Evolutionary conservation across 805 yeast genomes (phyloP), one percentile per base, ranked within the genome.

Genomic region (Huiozyma naganishii): DNA sequence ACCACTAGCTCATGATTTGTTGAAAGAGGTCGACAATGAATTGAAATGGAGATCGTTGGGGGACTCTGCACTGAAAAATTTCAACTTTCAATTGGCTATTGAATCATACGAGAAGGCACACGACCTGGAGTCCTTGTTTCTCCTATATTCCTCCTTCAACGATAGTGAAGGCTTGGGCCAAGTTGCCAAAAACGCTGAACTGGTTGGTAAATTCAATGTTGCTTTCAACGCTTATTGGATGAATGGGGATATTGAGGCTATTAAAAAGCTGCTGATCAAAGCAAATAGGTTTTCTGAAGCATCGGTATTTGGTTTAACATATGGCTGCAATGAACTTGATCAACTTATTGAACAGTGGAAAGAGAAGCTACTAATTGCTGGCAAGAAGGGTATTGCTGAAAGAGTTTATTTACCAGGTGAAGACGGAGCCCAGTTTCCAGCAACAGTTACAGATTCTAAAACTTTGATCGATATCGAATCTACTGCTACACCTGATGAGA

Each of bases 161-260:
- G 73, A 86, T 62, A 70, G 69, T 52, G 66, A 64, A 7, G 82
- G 77, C 35, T 73, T 92, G 49, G 61, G 67, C 17, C 67, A 69
- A 44, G 71, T 90, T 34, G 95, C 92, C 6, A 69, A 70, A 44
- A 65, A 67, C 39, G 89, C 95, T 40, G 78, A 74, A 52, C 67
- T 61, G n/a, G 72, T 69, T 38, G 97, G 97, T 40, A 82, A 82
- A 60, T 85, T 79, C 65, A 92, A 92, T 62, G 70, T 89, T 45
- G 95, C 97, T 27, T 92, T 88, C 70, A 87, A 85, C 59, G 83
- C 95, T 9, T 79, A 79, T 62, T 92, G 97, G 97, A 69, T 79
- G 43, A 75, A 81, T 30, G 90, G 95, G 35, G 83, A 87, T 58
- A 69, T 77, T 34, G 65, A 68, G 12, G 69, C 72, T 36, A 83